Evolutionary conservation across 148 eudicot species (phyloP).

Genomic region (Cornus kousa): DNA sequence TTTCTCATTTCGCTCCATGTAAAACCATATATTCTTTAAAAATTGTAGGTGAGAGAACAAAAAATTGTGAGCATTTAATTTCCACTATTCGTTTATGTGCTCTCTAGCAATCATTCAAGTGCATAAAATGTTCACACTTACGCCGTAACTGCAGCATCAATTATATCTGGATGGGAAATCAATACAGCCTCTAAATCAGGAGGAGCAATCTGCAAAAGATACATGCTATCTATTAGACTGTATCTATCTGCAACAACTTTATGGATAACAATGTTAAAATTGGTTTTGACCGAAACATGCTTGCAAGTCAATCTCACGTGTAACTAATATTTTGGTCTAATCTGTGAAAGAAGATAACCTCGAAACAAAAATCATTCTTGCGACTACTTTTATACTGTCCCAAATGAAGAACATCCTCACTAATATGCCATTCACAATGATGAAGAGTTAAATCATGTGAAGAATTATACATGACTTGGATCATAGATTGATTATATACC

Average conservation of each 20-base stretch:
- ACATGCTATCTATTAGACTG: neutral
- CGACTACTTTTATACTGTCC: neutral
- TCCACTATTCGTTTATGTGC: neutral
- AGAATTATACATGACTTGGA: neutral
- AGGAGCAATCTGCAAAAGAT: slow-evolving; percentile 74
- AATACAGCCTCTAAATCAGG: slow-evolving; percentile 83
- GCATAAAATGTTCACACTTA: slow-evolving; percentile 30
- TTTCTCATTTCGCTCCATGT: neutral
- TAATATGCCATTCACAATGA: neutral
- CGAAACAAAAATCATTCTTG: neutral
- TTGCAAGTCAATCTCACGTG: neutral
- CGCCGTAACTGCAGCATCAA: slow-evolving; percentile 84
- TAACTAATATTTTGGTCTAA: neutral
- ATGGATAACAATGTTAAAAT: neutral
- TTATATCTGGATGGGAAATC: slow-evolving; percentile 70
- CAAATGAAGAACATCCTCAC: neutral
- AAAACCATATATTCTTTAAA: neutral
- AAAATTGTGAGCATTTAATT: neutral
- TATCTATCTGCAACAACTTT: neutral
- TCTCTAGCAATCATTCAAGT: neutral
- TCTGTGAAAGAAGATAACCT: neutral
- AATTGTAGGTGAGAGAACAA: no score
- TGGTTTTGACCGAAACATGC: neutral
- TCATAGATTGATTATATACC: slow-evolving; percentile 30
- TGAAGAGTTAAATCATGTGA: neutral